Evolutionary conservation across 495 filamentous ascomycete species (phyloP), one percentile per base, ranked within the genome.

Genomic region (Aspergillus nidulans): DNA sequence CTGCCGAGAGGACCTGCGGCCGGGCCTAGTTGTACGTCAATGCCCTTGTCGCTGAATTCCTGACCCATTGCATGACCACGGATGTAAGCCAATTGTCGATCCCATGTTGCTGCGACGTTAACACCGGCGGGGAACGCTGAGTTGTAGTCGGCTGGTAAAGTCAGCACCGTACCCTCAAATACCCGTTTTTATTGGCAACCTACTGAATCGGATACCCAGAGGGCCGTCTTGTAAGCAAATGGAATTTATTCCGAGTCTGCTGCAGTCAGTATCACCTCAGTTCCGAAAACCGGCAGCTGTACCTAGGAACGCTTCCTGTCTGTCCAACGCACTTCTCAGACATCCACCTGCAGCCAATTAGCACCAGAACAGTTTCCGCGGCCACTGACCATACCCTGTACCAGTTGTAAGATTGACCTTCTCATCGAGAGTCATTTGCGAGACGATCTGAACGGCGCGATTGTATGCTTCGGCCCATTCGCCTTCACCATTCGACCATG

Each of bases 401-500:
- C 91, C 91, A 9, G 90, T 95, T 1, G 91, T 95, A 55, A 97
- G 62, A 63, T 97, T 97, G 66, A 96, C 88, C 77, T 96, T 96
- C 75, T 96, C 91, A 10, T 85, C 71, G 53, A 96, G 71, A 0
- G 91, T 96, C 67, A 96, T 73, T 70, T 90, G 82, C 6, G 84
- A 86, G 34, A 96, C 91, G 56, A 95, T 92, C 0, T 74, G 79
- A 56, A 81, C 81, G 5, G 91, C 91, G 60, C 90, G 86, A 30
- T 66, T 69, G 64, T 95, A 91, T 10, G 90, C 89, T 4, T 86
- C 84, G 36, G 81, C 77, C 91, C 91, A 96, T 30, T 84, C 86
- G 41, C 79, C 83, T 6, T 84, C 79, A 25, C 84, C 80, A 46
- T 79, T 77, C 58, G 82, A 78, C 88, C 92, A 92, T 72, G 91